Evolutionary conservation across 2,329 filamentous ascomycete genomes (phyloP), one percentile per base, ranked within the genome.

Genomic region (Aspergillus sp.): DNA sequence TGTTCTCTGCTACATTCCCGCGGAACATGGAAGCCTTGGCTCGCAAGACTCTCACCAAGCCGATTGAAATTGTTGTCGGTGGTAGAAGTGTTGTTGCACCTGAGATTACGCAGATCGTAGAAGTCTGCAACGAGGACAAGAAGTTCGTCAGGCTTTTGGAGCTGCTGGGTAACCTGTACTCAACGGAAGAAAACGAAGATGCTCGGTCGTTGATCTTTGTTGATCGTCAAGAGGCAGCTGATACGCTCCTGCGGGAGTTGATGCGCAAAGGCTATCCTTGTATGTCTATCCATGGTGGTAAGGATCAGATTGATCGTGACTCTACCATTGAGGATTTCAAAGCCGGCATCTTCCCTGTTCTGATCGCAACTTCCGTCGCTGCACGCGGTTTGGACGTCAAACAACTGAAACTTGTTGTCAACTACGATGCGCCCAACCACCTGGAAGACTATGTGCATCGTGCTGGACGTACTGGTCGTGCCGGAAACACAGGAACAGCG

Each of bases 1-100:
- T 98, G 22, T 99, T 98, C 74, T 98, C 95, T 0, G 95, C 95
- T 4, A 99, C 95, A 0, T 96, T 98, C 81, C 95, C 95, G 19
- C 87, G 89, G 47, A 93, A 93, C 63, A 96, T 99, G 82, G 91
- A 96, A 71, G 87, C 89, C 0, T 76, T 98, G 49, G 95, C 92
- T 20, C 90, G 93, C 61, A 97, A 98, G 74, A 90, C 92, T 0
- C 79, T 98, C 41, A 87, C 86, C 45, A 90, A 89, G 60, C 91
- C 95, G 0, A 86, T 96, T 22, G 92, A 98, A 75, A 96, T 99
- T 62, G 89, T 89, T 1, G 93, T 99, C 17, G 95, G 95, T 64
- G 93, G 93, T 41, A 87, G 86, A 70, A 96, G 83, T 67, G 81
- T 85, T 45, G 85, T 88, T 22, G 82, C 85, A 13, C 79, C 83